Evolutionary conservation across 163 green algal genomes (phyloP).

Genomic region (Trebouxia gelatinosa): DNA sequence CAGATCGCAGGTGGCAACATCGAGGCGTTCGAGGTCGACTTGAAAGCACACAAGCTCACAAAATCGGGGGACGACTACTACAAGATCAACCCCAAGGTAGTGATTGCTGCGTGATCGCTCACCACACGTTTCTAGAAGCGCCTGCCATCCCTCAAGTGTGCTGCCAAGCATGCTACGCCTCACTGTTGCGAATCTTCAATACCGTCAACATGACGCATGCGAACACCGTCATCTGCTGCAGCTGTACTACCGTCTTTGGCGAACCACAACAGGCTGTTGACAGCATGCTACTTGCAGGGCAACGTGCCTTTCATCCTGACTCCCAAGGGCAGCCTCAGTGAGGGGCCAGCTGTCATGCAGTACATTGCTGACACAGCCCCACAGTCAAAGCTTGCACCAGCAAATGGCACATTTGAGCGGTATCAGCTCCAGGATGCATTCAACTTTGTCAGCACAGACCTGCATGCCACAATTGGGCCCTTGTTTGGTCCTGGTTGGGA

Average conservation of each 20-base stretch:
- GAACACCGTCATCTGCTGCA: no score
- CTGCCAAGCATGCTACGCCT: no score
- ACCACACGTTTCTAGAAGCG: no score
- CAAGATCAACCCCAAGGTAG: slow-evolving; percentile 4
- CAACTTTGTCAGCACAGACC: neutral
- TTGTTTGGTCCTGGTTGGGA: neutral
- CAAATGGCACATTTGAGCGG: slow-evolving; percentile 7
- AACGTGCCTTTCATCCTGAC: slow-evolving; percentile 1
- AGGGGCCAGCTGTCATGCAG: neutral
- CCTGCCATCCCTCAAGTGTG: no score
- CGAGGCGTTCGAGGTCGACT: neutral
- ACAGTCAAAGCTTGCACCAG: slow-evolving; percentile 5
- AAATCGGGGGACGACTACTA: slow-evolving; percentile 3
- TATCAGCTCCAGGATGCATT: slow-evolving; percentile 15
- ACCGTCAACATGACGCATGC: no score
- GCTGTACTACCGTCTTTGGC: no score
- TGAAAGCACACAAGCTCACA: slow-evolving; percentile 17
- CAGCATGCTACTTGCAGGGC: no score
- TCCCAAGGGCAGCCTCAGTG: neutral
- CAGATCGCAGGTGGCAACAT: neutral
- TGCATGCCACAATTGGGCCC: neutral
- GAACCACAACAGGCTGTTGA: no score
- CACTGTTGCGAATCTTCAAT: no score
- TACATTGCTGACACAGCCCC: slow-evolving; percentile 12
- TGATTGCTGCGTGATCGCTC: no score